Evolutionary conservation across 1,284 basidiomycete species (phyloP).

Genomic region (Schizophyllum amplum): DNA sequence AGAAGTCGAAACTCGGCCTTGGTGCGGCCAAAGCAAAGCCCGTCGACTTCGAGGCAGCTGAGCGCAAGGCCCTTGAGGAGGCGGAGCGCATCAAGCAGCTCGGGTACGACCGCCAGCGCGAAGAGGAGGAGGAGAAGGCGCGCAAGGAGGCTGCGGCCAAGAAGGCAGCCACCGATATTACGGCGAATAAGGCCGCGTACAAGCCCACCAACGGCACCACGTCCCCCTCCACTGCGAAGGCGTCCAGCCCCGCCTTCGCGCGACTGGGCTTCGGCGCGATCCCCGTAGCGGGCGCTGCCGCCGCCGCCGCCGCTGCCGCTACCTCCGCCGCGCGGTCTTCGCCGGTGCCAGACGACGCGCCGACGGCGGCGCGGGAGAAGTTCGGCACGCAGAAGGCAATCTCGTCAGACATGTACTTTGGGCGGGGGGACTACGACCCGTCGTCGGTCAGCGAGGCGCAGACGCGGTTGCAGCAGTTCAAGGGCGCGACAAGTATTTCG

Average conservation of each 20-base stretch:
- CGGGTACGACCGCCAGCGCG: conserved; percentile 79
- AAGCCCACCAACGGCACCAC: conserved; percentile 19
- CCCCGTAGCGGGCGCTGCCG: conserved; percentile 48
- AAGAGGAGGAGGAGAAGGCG: conserved; percentile 63
- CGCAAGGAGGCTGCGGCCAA: conserved; percentile 45
- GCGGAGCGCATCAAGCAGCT: conserved; percentile 84
- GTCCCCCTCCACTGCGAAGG: conserved; percentile 18
- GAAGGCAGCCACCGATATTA: conserved; percentile 32
- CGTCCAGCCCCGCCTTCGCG: conserved; percentile 54
- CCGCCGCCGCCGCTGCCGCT: conserved; percentile 33
- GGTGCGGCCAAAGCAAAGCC: conserved; percentile 81
- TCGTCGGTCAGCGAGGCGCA: conserved; percentile 70
- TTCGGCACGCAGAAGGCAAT: conserved; percentile 93
- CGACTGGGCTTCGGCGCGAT: conserved; percentile 84
- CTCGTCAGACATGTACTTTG: conserved; percentile 98
- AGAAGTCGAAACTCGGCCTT: conserved; percentile 71
- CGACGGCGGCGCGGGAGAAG: conserved; percentile 80
- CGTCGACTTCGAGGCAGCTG: conserved; percentile 89
- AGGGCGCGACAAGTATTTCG: conserved; percentile 90
- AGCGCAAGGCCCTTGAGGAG: conserved; percentile 81
- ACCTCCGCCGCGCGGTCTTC: conserved; percentile 24
- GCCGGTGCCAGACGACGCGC: conserved; percentile 49
- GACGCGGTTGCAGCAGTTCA: conserved; percentile 76
- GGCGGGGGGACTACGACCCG: conserved; percentile 84
- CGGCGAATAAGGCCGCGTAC: conserved; percentile 26